Evolutionary conservation across 2,329 filamentous ascomycete genomes (phyloP), one percentile per base, ranked within the genome.

Genomic region (Neofusicoccum kwambonambiense): DNA sequence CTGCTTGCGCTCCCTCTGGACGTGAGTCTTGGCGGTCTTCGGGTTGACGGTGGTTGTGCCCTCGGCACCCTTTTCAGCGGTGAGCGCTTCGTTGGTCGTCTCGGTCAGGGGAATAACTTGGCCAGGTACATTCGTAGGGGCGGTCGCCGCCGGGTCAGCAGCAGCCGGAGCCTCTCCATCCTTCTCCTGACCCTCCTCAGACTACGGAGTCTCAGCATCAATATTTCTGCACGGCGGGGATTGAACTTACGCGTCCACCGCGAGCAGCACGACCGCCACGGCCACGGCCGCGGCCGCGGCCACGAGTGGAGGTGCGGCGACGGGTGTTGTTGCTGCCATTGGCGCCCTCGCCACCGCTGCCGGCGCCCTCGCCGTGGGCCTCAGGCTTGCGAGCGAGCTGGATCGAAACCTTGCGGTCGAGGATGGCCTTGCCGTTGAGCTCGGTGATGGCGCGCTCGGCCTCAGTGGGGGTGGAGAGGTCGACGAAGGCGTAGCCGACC

Each of bases 341-440:
- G 70, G 81, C 83, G 75, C 86, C 89, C 81, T 96, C 93, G 74
- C 88, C 85, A 72, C 84, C 90, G 79, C 90, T 92, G 74, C 86
- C 81, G 71, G 83, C 84, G 77, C 86, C 91, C 80, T 93, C 90
- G 71, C 87, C 89, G 74, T 90, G 86, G 71, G 90, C 86, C 84
- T 98, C 94, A 67, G 94, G 94, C 87, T 97, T 98, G 84, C 94
- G 94, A 76, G 95, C 95, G 75, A 97, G 90, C 85, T 99, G 95
- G 71, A 99, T 95, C 51, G 93, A 98, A 77, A 98, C 95, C 90
- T 98, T 98, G 81, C 95, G 94, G 82, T 97, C 93, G 66, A 98
- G 89, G 75, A 99, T 95, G 83, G 96, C 93, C 86, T 97, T 93
- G 81, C 94, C 94, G 75, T 95, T 97, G 71, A 99, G 90, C 83